These are phyloP conservation scores for Fusarium avenaceum DNA, from an alignment of 2,329 filamentous ascomycete species.

Conservation along the genomic window DNA sequence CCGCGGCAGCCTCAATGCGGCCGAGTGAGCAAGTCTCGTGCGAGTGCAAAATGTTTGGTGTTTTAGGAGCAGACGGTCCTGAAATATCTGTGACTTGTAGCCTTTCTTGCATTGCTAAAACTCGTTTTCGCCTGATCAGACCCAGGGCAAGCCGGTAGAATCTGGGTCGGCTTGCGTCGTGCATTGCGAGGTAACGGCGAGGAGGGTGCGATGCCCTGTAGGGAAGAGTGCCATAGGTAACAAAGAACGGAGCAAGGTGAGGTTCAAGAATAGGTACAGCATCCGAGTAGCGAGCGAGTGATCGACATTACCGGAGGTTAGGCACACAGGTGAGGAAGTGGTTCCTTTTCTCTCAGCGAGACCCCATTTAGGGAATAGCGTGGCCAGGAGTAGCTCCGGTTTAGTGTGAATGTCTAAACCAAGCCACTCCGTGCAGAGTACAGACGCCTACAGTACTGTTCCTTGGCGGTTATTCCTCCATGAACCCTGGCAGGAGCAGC, in stretches of 20 bases:
- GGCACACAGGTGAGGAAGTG: constrained; percentile 12
- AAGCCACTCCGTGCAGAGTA: constrained; percentile 4
- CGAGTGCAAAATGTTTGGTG: constrained; percentile 1
- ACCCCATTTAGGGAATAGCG: constrained; percentile 24
- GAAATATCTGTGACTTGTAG: background rate
- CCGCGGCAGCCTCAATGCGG: constrained; percentile 29
- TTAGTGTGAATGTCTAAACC: constrained; percentile 30
- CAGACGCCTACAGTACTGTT: background rate
- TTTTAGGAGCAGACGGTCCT: constrained; percentile 1
- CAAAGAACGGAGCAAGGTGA: constrained; percentile 24
- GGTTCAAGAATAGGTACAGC: constrained; percentile 7
- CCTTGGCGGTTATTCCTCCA: constrained; percentile 28
- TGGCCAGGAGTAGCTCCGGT: constrained; percentile 11
- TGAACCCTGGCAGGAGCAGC: constrained; percentile 18
- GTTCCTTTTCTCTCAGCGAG: constrained; percentile 9
- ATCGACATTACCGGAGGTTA: constrained; percentile 39
- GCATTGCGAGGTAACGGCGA: constrained; percentile 10
- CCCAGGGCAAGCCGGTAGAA: constrained; percentile 5
- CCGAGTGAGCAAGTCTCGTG: constrained; percentile 15
- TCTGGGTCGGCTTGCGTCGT: constrained; percentile 3
- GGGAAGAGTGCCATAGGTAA: background rate
- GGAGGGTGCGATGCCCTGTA: constrained; percentile 18
- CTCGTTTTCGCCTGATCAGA: constrained; percentile 1
- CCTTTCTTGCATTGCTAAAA: background rate
- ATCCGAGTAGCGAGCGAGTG: constrained; percentile 13